Evolutionary conservation across 2,329 filamentous ascomycete genomes (phyloP), one percentile per base, ranked within the genome.

Genomic region (Fusarium domesticum): DNA sequence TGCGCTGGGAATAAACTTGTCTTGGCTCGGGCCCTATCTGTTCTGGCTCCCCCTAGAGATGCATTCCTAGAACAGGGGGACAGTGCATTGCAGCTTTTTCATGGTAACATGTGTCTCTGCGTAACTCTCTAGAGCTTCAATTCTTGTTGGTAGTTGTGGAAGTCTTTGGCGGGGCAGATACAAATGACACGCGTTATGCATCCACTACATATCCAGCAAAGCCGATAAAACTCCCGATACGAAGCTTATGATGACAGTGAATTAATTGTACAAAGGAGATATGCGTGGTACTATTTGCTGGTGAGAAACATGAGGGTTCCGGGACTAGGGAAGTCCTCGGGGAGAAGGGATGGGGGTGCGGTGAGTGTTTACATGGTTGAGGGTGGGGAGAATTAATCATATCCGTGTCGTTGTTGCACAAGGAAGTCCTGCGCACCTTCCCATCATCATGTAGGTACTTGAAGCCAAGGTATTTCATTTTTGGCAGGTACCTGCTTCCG

Each of bases 61-160:
- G 42, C 43, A 45, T 51, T 39, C 50, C 45, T 50, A 47, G 50
- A 47, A 38, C 35, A 54, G 48, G 40, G 39, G 45, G 34, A 40
- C 17, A 37, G 37, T 39, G 43, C 36, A 25, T 25, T 55, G 44
- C 45, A 36, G 50, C 33, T 40, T 16, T 37, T 40, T 41, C 35
- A 36, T 46, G 41, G 40, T n/a, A n/a, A n/a, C n/a, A n/a, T n/a
- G n/a, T n/a, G 50, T 19, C 16, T 50, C 35, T 35, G 17, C 35
- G 30, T 33, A 18, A 33, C 47, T 35, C 39, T n/a, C n/a, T n/a
- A n/a, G n/a, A n/a, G n/a, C n/a, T n/a, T n/a, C n/a, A n/a, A n/a
- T n/a, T n/a, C n/a, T n/a, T 35, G 18, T 35, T 39, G 37, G 39
- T 23, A 32, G 17, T 23, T 31, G 20, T 43, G 31, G 35, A 35